Conservation (phyloP, 345 rosid genomes). For the Acer yangbiense region DNA sequence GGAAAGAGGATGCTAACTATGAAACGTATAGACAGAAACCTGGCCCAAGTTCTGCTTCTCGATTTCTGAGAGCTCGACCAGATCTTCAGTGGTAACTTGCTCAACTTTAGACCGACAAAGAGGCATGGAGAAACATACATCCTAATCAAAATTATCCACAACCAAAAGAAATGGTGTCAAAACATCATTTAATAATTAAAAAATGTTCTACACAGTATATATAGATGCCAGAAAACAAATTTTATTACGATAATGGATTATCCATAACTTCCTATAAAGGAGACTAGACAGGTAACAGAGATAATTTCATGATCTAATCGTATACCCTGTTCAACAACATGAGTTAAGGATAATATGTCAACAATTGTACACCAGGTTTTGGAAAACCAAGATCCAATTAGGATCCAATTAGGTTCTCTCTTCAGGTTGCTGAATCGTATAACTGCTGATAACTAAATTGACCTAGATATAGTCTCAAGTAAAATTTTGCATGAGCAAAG, state of each 20-base stretch:
- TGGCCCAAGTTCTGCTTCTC: slow-evolving; percentile 93
- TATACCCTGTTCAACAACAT: not conserved
- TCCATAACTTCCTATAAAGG: not conserved
- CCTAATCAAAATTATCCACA: slow-evolving; percentile 45
- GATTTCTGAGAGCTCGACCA: slow-evolving; percentile 90
- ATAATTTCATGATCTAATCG: not conserved
- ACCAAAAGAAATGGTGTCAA: slow-evolving; percentile 14
- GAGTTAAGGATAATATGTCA: not conserved
- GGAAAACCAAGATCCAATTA: not conserved
- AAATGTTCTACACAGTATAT: not conserved
- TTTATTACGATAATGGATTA: not conserved
- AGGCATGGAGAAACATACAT: slow-evolving; percentile 88
- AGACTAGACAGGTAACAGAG: not conserved
- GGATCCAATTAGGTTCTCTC: not conserved
- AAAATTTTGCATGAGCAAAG: not conserved
- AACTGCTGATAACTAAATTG: not conserved
- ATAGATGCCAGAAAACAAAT: not conserved
- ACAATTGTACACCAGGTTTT: not conserved
- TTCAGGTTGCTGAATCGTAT: not conserved
- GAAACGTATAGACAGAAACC: slow-evolving; percentile 52
- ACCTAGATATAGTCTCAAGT: not conserved
- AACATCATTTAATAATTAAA: not conserved
- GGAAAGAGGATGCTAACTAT: not conserved
- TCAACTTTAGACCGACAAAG: slow-evolving; percentile 86
- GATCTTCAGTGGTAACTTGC: slow-evolving; percentile 74